These are phyloP conservation scores for Coprinellus aureogranulatus DNA, from an alignment of 768 basidiomycete genomes.

Conservation along the genomic window DNA sequence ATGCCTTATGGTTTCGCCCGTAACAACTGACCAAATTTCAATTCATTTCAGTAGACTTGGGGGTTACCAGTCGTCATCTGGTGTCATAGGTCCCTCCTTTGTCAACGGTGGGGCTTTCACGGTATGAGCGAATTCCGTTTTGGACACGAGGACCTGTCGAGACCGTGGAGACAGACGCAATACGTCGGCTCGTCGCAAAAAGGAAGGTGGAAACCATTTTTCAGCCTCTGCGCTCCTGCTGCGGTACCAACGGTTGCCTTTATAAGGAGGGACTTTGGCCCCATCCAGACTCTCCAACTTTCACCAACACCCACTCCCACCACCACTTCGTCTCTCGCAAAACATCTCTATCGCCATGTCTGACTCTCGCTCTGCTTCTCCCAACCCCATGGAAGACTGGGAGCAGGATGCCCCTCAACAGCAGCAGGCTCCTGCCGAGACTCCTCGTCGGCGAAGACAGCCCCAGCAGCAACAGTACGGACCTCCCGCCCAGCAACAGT, in stretches of 20 bases:
- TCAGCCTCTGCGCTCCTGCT: not conserved
- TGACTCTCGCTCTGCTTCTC: constrained; percentile 17
- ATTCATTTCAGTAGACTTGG: no score
- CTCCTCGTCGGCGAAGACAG: constrained; percentile 2
- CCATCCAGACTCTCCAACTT: not conserved
- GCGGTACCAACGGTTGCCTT: not conserved
- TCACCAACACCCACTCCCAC: not conserved
- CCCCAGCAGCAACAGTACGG: constrained; percentile 12
- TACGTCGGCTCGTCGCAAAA: no score
- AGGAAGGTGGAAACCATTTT: not conserved
- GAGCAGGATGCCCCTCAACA: constrained; percentile 9
- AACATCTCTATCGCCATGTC: constrained; percentile 8
- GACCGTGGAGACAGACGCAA: not conserved
- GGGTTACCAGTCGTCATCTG: no score
- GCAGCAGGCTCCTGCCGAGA: constrained; percentile 1
- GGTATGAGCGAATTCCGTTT: not conserved
- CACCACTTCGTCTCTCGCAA: not conserved
- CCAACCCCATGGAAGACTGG: constrained; percentile 18
- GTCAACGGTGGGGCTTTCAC: not conserved
- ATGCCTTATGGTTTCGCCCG: no score
- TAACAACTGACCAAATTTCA: no score
- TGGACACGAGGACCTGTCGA: not conserved
- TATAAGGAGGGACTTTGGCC: not conserved
- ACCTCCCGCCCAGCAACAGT: constrained; percentile 8
- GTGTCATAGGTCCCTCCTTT: not conserved